Evolutionary conservation across 2,329 filamentous ascomycete species (phyloP).

Genomic region (Blumeria hordei): DNA sequence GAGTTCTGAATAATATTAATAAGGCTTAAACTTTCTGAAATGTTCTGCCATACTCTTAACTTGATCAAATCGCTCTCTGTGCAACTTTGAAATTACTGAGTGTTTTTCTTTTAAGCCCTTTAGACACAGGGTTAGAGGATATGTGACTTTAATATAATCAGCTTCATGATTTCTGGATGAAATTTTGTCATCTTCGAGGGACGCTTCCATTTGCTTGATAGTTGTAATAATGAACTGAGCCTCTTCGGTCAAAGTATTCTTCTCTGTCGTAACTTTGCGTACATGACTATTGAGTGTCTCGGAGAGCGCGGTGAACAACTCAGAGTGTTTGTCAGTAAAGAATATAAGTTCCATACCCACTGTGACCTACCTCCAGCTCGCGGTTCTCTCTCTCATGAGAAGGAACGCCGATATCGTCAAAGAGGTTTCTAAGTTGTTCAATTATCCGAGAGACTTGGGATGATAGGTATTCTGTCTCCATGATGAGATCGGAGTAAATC

Average conservation of each 20-base stretch:
- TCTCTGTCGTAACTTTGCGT: slow-evolving; percentile 62
- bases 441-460: slow-evolving; percentile 93
- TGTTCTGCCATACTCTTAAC: slow-evolving; percentile 49
- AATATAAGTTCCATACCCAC: slow-evolving; percentile 5
- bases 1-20: slow-evolving; percentile 37
- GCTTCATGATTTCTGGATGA: slow-evolving; percentile 37
- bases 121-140: slow-evolving; percentile 60
- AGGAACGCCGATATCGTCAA: slow-evolving; percentile 94
- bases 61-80: slow-evolving; percentile 83
- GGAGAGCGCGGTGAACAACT: slow-evolving; percentile 82
- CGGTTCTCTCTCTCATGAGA: slow-evolving; percentile 74
- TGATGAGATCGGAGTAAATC: slow-evolving; percentile 16
- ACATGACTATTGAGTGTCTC: slow-evolving; percentile 83
- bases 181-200: slow-evolving; percentile 49
- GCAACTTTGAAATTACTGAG: slow-evolving; percentile 50
- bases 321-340: slow-evolving; percentile 8
- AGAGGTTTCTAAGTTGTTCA: slow-evolving; percentile 74
- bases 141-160: slow-evolving; percentile 53
- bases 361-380: slow-evolving; percentile 53
- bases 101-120: slow-evolving; percentile 69
- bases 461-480: slow-evolving; percentile 82
- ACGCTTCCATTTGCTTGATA: slow-evolving; percentile 84
- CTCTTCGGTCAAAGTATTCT: slow-evolving; percentile 74
- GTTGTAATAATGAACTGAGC: slow-evolving; percentile 61
- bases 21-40: not conserved